These are phyloP conservation scores for Lasiosphaeria miniovina DNA, from an alignment of 495 filamentous ascomycete species.

Conservation along the genomic window DNA sequence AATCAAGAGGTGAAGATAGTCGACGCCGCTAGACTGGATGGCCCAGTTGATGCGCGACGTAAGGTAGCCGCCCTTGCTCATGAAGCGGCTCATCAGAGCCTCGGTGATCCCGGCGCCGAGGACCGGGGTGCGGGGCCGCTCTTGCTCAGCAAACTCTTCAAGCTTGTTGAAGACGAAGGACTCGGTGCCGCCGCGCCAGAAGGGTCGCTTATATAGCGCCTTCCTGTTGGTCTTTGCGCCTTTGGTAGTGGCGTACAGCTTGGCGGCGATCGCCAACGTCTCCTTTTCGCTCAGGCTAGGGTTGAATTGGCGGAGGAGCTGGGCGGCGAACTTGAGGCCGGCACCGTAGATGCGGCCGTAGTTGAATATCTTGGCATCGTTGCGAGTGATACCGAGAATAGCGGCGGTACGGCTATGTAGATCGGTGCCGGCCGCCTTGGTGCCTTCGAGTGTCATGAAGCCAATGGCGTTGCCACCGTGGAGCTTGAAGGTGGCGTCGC, in stretches of 20 bases:
- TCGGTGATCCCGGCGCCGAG: constrained; percentile 97
- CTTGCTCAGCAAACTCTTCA: constrained; percentile 95
- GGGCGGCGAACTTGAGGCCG: constrained; percentile 87
- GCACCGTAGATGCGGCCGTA: constrained; percentile 98
- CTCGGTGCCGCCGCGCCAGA: constrained; percentile 97
- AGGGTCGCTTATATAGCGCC: constrained; percentile 64
- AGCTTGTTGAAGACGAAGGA: constrained; percentile 97
- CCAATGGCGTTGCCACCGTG: constrained; percentile 96
- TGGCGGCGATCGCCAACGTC: constrained; percentile 69
- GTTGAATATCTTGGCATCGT: constrained; percentile 97
- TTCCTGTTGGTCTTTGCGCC: constrained; percentile 71
- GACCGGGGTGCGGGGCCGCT: constrained; percentile 84
- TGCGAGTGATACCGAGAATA: constrained; percentile 89
- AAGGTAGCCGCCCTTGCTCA: constrained; percentile 89
- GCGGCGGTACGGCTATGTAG: constrained; percentile 89
- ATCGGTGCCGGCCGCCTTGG: constrained; percentile 89
- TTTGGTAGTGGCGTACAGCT: constrained; percentile 86
- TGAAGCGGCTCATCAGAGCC: constrained; percentile 80
- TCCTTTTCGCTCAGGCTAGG: constrained; percentile 72
- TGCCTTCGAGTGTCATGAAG: constrained; percentile 98
- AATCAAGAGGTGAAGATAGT: constrained; percentile 94
- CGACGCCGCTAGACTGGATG: constrained; percentile 94
- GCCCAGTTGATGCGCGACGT: constrained; percentile 98
- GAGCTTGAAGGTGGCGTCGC: constrained; percentile 87
- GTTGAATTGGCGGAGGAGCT: constrained; percentile 89